Evolutionary conservation across 75 land plant species (phyloP).

Genomic region (Sequoiadendron giganteum): DNA sequence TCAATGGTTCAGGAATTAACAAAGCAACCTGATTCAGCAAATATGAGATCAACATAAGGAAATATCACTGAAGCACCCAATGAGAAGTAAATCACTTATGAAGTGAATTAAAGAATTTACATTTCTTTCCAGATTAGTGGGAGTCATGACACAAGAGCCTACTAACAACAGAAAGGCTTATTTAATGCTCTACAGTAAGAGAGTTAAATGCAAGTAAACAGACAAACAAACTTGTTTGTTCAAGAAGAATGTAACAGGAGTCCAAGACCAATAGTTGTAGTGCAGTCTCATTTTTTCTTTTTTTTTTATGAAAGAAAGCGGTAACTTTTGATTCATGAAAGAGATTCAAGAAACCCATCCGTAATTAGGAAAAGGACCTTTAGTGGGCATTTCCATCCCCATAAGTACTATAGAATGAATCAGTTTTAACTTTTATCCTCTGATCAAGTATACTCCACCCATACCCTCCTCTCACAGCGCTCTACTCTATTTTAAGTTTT

Average conservation of each 20-base stretch:
- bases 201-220: neutral
- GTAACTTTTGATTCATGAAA: neutral
- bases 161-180: neutral
- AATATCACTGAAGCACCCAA: neutral
- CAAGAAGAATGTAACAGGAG: neutral
- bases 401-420: neutral
- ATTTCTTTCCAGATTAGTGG: neutral
- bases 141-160: neutral
- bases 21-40: slow-evolving; percentile 53
- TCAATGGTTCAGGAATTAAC: slow-evolving; percentile 57
- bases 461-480: neutral
- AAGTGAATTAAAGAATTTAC: neutral
- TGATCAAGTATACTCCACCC: neutral
- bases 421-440: neutral
- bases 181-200: neutral
- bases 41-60: neutral
- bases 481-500: neutral
- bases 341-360: neutral
- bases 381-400: neutral
- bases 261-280: neutral
- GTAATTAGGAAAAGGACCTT: neutral
- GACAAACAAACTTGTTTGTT: neutral
- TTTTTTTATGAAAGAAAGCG: neutral
- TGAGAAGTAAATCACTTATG: neutral
- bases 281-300: neutral